Evolutionary conservation across 2,329 filamentous ascomycete genomes (phyloP), one percentile per base, ranked within the genome.

Genomic region (Aspergillus luchuensis): DNA sequence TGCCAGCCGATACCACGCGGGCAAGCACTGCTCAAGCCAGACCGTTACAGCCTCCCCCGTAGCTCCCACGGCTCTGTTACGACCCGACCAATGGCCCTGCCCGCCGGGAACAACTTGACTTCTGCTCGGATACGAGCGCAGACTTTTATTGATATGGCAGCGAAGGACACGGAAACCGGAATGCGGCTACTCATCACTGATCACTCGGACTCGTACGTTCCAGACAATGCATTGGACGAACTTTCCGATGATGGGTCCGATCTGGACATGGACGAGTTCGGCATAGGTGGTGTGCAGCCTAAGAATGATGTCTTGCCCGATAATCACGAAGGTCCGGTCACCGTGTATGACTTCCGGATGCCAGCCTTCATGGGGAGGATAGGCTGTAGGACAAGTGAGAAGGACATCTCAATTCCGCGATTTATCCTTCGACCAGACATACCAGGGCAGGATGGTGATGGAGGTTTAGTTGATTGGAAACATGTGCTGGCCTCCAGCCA

Each of bases 61-160:
- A 79, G 76, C 64, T 79, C 78, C 2, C 76, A 78, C 48, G 78
- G 77, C 15, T 78, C 78, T 13, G 71, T 79, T 39, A 75, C 68
- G 28, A 76, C 72, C 38, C 71, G 76, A 13, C 76, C 76, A 5
- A 67, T 78, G 57, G 78, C 76, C 8, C 67, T 80, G 11, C 78
- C 78, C 2, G 70, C 71, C 6, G 78, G 77, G 8, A 80, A 79
- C 52, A 80, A 80, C 51, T 56, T 81, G 61, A 79, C 74, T 2
- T 78, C 74, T 4, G 76, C 79, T 15, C 77, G 78, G 8, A 78
- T 80, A 43, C 76, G 79, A 19, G 78, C 78, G 2, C 78, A 79
- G 58, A 78, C 74, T 4, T 79, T 79, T 39, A 80, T 80, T 19
- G 78, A 80, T 28, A 77, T 75, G 69, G 75, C 76, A 2, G 69